Base-by-base conservation (phyloP, 495 filamentous ascomycete genomes). In the Cairneyella variabilis region DNA sequence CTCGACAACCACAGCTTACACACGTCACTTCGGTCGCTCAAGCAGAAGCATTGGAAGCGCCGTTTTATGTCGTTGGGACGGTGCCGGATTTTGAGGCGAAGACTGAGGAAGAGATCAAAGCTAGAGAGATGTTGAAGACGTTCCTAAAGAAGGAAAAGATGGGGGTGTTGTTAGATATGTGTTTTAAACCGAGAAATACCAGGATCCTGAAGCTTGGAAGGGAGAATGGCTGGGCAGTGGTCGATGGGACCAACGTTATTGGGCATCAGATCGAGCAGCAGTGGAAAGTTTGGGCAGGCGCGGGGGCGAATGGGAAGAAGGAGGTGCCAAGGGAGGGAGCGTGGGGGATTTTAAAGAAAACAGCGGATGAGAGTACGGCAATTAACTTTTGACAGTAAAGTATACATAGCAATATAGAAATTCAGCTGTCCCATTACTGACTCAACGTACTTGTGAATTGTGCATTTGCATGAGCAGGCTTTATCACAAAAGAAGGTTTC, bases 161-260 rank as follows among this genome's bases (percentile, higher is more conserved):
- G 71, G 85, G 85, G 6, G 79, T 79, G 10, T 79, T 90, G 28
- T 65, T 88, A 53, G 86, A 90, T 68, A 89, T 90, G 85, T 88
- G 84, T 71, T 89, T 84, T 83, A 4, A 69, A 69, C 38, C 83
- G 80, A 1, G 80, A 75, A 68, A 89, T 83, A 2, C 75, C 74
- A 54, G 77, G 85, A 48, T 81, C 71, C 7, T 69, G 69, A 56
- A 61, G 77, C 75, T 26, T 70, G 80, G 50, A 63, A 64, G 3
- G 71, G 73, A 20, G 79, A 83, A 8, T 86, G 84, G 85, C 71
- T 82, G 69, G 82, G 85, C 4, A 79, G 85, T 22, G 56, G 83
- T 39, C 82, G 85, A 63, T 30, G 60, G 63, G 11, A 57, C 27
- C 5, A 53, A 54, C 6, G 59, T 64, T 27, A 61, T 65, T 43